Conservation (phyloP, 2,329 filamentous ascomycete species). For the Cladosporium austrohemisphaericum region DNA sequence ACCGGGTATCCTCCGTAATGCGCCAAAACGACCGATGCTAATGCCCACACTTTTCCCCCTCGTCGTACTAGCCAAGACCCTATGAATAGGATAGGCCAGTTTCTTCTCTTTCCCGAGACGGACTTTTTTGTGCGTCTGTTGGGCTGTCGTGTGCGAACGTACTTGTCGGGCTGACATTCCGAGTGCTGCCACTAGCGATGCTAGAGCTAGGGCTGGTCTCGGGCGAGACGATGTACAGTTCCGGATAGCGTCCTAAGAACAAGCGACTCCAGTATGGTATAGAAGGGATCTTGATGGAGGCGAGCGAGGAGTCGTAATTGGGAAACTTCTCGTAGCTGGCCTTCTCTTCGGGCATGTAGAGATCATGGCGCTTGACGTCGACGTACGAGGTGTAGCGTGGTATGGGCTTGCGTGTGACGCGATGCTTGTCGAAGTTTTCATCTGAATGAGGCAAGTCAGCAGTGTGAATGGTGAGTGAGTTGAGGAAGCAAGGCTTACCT, state of each 20-base stretch:
- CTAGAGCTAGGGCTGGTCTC: slow-evolving; percentile 37
- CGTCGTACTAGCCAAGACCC: background rate
- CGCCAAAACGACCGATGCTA: slow-evolving; percentile 15
- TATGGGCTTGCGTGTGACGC: slow-evolving; percentile 46
- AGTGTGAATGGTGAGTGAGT: slow-evolving; percentile 7
- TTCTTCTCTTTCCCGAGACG: background rate
- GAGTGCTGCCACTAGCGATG: slow-evolving; percentile 27
- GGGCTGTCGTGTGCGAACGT: slow-evolving; percentile 18
- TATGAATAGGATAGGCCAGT: background rate
- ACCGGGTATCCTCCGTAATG: slow-evolving; percentile 14
- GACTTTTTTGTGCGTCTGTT: background rate
- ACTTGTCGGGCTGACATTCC: slow-evolving; percentile 27
- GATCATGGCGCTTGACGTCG: slow-evolving; percentile 45
- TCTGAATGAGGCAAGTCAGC: slow-evolving; percentile 28
- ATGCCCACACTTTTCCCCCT: slow-evolving; percentile 8
- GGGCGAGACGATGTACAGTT: slow-evolving; percentile 49
- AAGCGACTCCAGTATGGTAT: slow-evolving; percentile 45
- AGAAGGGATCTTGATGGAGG: slow-evolving; percentile 45
- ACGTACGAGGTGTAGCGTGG: slow-evolving; percentile 45
- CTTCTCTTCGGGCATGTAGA: slow-evolving; percentile 40
- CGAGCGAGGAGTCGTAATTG: slow-evolving; percentile 45
- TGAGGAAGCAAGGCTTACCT: slow-evolving; percentile 23
- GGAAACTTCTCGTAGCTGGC: slow-evolving; percentile 33
- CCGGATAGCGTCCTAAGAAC: slow-evolving; percentile 43
- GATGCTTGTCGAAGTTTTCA: slow-evolving; percentile 34